phyloP scores from a whole-genome alignment of 176 grass and related monocot species.

The Aegilops sharonensis region DNA sequence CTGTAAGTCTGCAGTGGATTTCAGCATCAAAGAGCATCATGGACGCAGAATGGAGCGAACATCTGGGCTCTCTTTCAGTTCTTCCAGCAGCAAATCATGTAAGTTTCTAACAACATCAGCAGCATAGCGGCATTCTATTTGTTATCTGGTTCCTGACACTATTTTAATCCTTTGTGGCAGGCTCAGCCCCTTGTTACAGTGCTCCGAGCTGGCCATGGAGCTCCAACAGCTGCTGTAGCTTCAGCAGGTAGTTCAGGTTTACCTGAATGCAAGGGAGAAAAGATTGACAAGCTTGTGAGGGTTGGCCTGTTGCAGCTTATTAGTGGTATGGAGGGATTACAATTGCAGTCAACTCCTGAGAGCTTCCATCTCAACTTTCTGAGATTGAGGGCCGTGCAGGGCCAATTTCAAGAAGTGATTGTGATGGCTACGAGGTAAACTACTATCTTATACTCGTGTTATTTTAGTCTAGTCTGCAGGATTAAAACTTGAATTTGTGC shows the following conservation, averaged over 20 bases:
- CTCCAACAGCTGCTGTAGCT: conserved; percentile 37
- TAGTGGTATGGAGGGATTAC: conserved; percentile 58
- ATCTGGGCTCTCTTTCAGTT: conserved; percentile 43
- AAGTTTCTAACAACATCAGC: not conserved
- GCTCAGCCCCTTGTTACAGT: conserved; percentile 54
- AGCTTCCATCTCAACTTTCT: conserved; percentile 65
- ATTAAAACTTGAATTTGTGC: not conserved
- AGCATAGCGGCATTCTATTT: not conserved
- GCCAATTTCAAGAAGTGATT: conserved; percentile 77
- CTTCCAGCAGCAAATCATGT: conserved; percentile 57
- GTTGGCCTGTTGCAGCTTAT: conserved; percentile 76
- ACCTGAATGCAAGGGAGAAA: conserved; percentile 81
- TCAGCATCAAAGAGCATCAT: conserved; percentile 27
- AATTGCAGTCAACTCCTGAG: conserved; percentile 65
- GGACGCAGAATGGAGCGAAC: conserved; percentile 74
- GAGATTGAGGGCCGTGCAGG: conserved; percentile 71
- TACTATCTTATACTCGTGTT: not conserved
- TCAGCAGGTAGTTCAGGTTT: conserved; percentile 32
- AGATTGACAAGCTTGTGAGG: conserved; percentile 66
- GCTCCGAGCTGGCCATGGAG: conserved; percentile 66
- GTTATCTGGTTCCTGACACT: not conserved
- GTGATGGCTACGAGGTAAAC: conserved; percentile 80
- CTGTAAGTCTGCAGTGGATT: conserved; percentile 55
- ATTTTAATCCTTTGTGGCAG: conserved; percentile 29
- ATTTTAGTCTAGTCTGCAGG: not conserved